Evolutionary conservation across 2,329 filamentous ascomycete genomes (phyloP).

Genomic region (Colletotrichum noveboracense): DNA sequence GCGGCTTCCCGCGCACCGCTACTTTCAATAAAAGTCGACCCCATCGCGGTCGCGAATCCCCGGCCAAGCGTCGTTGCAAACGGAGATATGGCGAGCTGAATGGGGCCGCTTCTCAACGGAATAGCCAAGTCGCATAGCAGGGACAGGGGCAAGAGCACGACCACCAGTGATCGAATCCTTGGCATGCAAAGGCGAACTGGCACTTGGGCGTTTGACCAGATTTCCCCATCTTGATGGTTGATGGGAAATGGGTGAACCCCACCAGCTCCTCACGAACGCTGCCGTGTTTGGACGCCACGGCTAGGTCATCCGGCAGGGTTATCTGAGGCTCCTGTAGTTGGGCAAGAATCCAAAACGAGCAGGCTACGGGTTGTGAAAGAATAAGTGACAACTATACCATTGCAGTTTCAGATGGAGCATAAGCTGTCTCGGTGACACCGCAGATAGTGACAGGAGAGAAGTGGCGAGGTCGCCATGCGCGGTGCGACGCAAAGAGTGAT

Average conservation of each 20-base stretch:
- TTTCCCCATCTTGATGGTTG: neutral
- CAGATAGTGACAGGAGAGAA: conserved; percentile 36
- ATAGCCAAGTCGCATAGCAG: neutral
- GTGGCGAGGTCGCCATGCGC: conserved; percentile 21
- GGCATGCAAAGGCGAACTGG: neutral
- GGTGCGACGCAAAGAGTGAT: conserved; percentile 28
- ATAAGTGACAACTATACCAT: neutral
- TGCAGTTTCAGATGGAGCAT: conserved; percentile 36
- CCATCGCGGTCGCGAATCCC: neutral
- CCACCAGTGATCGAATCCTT: neutral
- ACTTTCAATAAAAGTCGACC: neutral
- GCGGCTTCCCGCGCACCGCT: conserved; percentile 38
- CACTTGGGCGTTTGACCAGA: conserved; percentile 10
- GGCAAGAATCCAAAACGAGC: conserved; percentile 1
- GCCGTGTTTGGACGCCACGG: neutral
- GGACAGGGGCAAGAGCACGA: neutral
- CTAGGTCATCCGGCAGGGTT: neutral
- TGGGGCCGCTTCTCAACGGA: neutral
- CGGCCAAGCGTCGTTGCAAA: conserved; percentile 8
- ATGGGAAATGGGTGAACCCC: neutral
- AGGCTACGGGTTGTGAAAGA: neutral
- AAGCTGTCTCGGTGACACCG: conserved; percentile 34
- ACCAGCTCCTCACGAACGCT: conserved; percentile 7
- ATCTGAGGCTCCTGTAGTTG: conserved; percentile 1
- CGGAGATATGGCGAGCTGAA: neutral